These are phyloP conservation scores for Rhododendron williamsianum DNA, from an alignment of 148 eudicot species.

Conservation along the genomic window DNA sequence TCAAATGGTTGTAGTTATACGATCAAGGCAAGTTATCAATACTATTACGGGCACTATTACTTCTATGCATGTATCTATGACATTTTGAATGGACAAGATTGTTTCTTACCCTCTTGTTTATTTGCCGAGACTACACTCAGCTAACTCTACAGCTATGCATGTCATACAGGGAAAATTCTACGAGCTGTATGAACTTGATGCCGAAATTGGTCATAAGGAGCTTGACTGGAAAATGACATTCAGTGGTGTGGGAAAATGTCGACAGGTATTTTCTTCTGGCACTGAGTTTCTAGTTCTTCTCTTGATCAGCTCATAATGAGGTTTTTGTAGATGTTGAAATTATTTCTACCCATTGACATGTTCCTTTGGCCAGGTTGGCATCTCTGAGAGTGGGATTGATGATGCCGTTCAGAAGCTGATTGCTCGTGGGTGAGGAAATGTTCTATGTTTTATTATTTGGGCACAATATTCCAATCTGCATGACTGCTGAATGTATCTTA, in stretches of 20 bases:
- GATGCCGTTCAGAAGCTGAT: constrained; percentile 94
- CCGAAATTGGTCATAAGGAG: constrained; percentile 96
- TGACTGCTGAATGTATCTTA: background rate
- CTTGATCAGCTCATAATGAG: background rate
- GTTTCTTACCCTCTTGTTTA: background rate
- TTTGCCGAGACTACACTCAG: background rate
- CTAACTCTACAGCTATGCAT: background rate
- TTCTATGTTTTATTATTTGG: background rate
- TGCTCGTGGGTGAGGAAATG: constrained; percentile 74
- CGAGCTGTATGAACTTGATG: constrained; percentile 97
- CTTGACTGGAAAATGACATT: constrained; percentile 94
- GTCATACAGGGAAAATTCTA: constrained; percentile 76
- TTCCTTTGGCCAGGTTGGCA: constrained; percentile 66
- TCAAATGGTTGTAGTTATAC: background rate
- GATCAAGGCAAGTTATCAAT: background rate
- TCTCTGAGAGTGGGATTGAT: constrained; percentile 90
- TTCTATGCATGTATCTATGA: background rate
- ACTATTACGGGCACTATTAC: background rate
- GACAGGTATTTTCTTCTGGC: constrained; percentile 51
- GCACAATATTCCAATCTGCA: background rate
- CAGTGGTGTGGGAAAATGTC: constrained; percentile 97
- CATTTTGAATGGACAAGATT: background rate
- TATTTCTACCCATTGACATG: background rate
- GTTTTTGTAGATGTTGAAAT: background rate
- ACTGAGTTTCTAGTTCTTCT: background rate